Evolutionary conservation across 805 yeast genomes (phyloP), one percentile per base, ranked within the genome.

Genomic region (Candida krabiensis): DNA sequence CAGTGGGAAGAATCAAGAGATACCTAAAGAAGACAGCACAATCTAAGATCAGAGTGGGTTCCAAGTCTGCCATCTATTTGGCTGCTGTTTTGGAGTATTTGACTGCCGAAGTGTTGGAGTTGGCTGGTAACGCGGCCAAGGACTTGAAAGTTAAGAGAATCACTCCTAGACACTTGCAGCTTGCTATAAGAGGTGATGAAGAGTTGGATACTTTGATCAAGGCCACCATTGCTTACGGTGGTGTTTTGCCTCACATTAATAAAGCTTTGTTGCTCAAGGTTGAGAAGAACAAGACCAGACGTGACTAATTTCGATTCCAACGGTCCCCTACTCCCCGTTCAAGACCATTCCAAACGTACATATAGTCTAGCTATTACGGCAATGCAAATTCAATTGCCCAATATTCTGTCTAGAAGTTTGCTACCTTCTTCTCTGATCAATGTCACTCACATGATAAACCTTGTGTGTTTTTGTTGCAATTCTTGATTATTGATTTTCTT

Each of bases 1-100:
- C 99, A 35, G 98, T 95, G 26, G 99, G 99, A 44, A 88, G 99
- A 83, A 89, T 93, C 55, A 91, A 93, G 79, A 81, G 99, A 73
- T 91, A 89, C 64, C 75, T 93, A 66, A 91, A 90, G 73, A 83
- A 76, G 65, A 86, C 84, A 49, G 95, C 96, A 15, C 93, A 87
- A 62, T 87, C 55, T 40, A 77, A 76, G 53, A 68, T 77, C 49
- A 66, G 96, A 64, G 95, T 88, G 33, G 96, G 96, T 42, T 61
- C 69, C 11, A 64, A 64, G 38, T 50, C 96, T 29, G 98, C 99
- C 34, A 91, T 91, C 47, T 91, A 91, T 66, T 75, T 91, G 50
- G 90, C 97, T 40, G 96, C 97, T 15, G 98, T 91, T 30, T 78
- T 91, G 52, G 98, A 91, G 68, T 91, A 91, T 70, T 73, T 91